Conservation (phyloP, 441 rosid species). For the Isatis lusitanica region DNA sequence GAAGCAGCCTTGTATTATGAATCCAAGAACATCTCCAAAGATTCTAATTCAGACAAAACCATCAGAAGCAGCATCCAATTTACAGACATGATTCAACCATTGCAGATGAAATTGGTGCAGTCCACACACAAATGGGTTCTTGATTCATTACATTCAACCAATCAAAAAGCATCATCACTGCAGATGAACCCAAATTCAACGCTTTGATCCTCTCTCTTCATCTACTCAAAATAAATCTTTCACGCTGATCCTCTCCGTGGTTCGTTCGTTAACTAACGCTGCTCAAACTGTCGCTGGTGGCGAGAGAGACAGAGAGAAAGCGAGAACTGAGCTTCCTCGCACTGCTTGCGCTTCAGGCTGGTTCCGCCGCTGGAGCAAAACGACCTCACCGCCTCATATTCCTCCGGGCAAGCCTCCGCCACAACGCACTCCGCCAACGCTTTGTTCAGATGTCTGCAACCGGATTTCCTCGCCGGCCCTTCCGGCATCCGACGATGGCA, state of each 20-base stretch:
- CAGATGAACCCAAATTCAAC: not conserved
- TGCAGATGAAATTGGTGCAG: not conserved
- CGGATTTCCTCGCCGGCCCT: conserved; percentile 45
- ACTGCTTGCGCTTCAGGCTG: conserved; percentile 72
- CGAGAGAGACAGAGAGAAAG: conserved; percentile 72
- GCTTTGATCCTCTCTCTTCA: conserved; percentile 5
- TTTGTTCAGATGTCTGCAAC: conserved; percentile 76
- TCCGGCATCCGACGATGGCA: conserved; percentile 71
- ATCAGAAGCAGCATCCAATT: not conserved
- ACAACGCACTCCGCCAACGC: conserved; percentile 79
- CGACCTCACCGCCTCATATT: conserved; percentile 70
- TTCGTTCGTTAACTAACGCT: not conserved
- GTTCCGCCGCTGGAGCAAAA: conserved; percentile 82
- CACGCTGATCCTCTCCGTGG: not conserved
- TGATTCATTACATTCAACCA: not conserved
- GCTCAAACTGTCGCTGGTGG: conserved; percentile 41
- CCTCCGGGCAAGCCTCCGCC: conserved; percentile 65
- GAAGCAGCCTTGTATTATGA: not conserved
- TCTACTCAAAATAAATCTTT: not conserved
- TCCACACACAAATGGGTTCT: not conserved
- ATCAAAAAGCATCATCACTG: too few species aligned
- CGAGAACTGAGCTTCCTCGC: conserved; percentile 72
- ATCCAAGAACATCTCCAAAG: not conserved
- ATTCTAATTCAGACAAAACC: not conserved
- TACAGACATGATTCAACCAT: not conserved